A percentile compares a stretch with the other conserved stretches of the same genome.
phyloP scores from a whole-genome alignment of 176 grass and related monocot species.

The Tillandsia leiboldiana region DNA sequence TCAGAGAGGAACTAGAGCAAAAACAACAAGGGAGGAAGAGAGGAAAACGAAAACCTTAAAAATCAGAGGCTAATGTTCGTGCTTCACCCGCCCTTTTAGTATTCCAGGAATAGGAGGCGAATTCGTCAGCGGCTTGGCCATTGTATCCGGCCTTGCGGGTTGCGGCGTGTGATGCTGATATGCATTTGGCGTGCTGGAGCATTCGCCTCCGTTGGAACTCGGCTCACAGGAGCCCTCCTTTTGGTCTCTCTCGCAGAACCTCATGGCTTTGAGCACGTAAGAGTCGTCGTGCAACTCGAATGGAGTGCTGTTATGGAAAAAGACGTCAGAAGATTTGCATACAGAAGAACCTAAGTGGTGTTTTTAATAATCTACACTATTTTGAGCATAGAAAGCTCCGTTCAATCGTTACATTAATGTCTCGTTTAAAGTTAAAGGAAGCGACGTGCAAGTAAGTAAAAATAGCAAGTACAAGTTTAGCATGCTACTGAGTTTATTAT shows the following conservation, averaged over 20 bases:
- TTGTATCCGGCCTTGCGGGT: slow-evolving; percentile 33
- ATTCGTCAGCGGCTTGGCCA: slow-evolving; percentile 29
- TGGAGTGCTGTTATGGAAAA: slow-evolving; percentile 53
- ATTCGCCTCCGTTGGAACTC: slow-evolving; percentile 43
- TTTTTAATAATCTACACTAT: too few relatives aligned
- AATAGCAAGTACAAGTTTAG: too few relatives aligned
- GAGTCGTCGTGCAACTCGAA: slow-evolving; percentile 96
- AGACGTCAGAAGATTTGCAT: too few relatives aligned
- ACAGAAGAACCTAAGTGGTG: too few relatives aligned
- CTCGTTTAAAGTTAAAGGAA: too few relatives aligned
- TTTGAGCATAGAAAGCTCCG: too few relatives aligned
- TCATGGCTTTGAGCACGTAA: slow-evolving; percentile 80
- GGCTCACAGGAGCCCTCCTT: slow-evolving; percentile 19
- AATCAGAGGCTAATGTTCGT: slow-evolving; percentile 54
- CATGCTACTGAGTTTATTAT: too few relatives aligned
- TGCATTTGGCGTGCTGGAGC: slow-evolving; percentile 47
- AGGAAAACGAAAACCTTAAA: not conserved
- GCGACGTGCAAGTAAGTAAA: too few relatives aligned
- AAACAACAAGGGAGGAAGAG: slow-evolving; percentile 11
- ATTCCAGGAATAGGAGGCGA: slow-evolving; percentile 87
- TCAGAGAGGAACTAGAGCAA: slow-evolving; percentile 4
- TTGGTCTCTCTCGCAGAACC: slow-evolving; percentile 42
- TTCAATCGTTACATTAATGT: too few relatives aligned
- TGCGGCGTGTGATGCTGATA: slow-evolving; percentile 39
- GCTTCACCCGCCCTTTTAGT: slow-evolving; percentile 78